Conservation (phyloP, 2,329 filamentous ascomycete genomes). For the Didymella sp. region DNA sequence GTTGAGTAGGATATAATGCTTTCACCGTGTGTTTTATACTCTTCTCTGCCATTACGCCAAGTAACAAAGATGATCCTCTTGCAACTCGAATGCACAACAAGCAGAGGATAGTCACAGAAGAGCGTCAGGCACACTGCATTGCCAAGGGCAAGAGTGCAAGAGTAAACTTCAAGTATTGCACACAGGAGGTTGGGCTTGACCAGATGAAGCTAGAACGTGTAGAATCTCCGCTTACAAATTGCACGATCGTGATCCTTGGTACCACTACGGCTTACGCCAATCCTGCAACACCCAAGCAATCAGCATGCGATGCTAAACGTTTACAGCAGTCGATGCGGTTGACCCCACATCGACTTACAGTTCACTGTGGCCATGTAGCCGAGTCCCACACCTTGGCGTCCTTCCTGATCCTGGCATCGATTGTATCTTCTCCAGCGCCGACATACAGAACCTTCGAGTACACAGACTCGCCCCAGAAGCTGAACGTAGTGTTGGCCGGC, state of each 20-base stretch:
- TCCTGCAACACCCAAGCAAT: not conserved
- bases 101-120: not conserved
- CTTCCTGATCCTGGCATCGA: slow-evolving; percentile 27
- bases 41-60: not conserved
- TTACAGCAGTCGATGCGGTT: not conserved
- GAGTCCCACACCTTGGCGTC: slow-evolving; percentile 25
- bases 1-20: not conserved
- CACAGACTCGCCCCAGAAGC: slow-evolving; percentile 40
- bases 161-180: not conserved
- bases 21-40: not conserved
- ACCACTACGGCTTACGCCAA: not conserved
- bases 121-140: not conserved
- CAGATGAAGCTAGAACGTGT: not conserved
- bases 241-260: not conserved
- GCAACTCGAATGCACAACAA: not conserved
- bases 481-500: slow-evolving; percentile 43
- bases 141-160: not conserved
- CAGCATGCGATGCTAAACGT: too few relatives aligned
- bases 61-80: not conserved
- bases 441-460: slow-evolving; percentile 37
- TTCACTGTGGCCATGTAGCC: slow-evolving; percentile 23
- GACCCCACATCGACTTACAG: not conserved
- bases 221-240: not conserved
- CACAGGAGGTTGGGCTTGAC: not conserved
- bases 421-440: slow-evolving; percentile 25